These are phyloP conservation scores for Saccharomycopsis schoenii DNA, from an alignment of 805 yeast species.

Conservation along the genomic window DNA sequence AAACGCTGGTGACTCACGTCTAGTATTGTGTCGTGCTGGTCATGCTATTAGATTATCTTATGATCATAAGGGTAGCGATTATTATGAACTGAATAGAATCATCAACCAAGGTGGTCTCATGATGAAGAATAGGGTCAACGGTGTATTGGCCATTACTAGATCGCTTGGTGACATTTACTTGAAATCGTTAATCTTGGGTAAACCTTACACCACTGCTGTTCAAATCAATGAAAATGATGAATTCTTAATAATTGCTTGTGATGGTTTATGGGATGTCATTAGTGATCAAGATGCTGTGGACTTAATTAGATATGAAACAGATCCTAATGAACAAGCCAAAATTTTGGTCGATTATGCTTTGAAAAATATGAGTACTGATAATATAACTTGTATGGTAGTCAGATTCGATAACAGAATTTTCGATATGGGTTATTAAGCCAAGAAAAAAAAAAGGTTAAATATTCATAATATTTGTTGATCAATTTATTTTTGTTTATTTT, in stretches of 20 bases:
- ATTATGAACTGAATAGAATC: slow-evolving; percentile 65
- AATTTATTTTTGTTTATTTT: neutral
- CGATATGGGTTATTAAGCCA: neutral
- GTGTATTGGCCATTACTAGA: slow-evolving; percentile 89
- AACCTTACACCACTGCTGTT: slow-evolving; percentile 87
- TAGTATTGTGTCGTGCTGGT: slow-evolving; percentile 69
- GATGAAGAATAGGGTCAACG: slow-evolving; percentile 87
- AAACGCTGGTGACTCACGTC: slow-evolving; percentile 88
- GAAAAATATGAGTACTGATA: slow-evolving; percentile 74
- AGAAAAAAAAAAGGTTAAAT: neutral
- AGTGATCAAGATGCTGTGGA: slow-evolving; percentile 79
- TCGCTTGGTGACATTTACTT: slow-evolving; percentile 90
- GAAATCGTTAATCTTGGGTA: slow-evolving; percentile 80
- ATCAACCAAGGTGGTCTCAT: slow-evolving; percentile 75
- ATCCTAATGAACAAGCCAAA: slow-evolving; percentile 60
- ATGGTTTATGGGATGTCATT: slow-evolving; percentile 94
- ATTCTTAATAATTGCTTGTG: slow-evolving; percentile 85
- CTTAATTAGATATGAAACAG: slow-evolving; percentile 41
- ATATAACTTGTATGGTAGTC: slow-evolving; percentile 88
- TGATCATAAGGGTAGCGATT: slow-evolving; percentile 89
- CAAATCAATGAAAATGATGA: slow-evolving; percentile 59
- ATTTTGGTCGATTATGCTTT: slow-evolving; percentile 64
- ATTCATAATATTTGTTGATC: neutral
- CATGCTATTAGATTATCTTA: slow-evolving; percentile 72
- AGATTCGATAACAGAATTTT: slow-evolving; percentile 18